Evolutionary conservation across 2,329 filamentous ascomycete genomes (phyloP), one percentile per base, ranked within the genome.

Genomic region (Calcarisporium arbuscula): DNA sequence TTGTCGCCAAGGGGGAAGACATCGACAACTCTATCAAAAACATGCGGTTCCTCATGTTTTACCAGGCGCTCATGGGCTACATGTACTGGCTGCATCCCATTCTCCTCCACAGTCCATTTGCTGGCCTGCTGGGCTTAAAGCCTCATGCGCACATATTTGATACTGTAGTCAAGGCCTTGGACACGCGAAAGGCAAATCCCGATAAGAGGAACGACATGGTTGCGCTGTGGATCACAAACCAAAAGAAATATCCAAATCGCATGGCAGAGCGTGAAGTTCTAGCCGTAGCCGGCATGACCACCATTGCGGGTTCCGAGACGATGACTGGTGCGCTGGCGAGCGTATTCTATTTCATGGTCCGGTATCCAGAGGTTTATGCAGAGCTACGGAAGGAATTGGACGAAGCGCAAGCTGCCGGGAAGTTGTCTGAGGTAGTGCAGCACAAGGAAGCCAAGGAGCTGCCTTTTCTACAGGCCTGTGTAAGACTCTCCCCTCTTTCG

Each of bases 41-140:
- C 28, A 30, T 30, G 28, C 28, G 28, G n/a, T 30, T 30, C 28
- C 28, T 30, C 28, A 30, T 30, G 28, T 30, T 30, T 17, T 30
- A 30, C 28, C 28, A 30, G 12, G 28, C 28, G n/a, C 28, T 30
- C 28, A 30, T 30, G 28, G 28, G 28, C 8, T 30, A 30, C 28
- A 30, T 30, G 28, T 30, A 30, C 28, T 30, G 28, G 28, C 28
- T 30, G 15, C 28, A 30, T 12, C 28, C 28, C 18, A 16, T 30
- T 17, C 28, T 30, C 15, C 28, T 30, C 19, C 28, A 30, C 28
- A 30, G 28, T 12, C 28, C 28, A 6, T 30, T 30, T 30, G 28
- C 28, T 19, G 28, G 28, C 14, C 15, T 30, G 12, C 14, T 30
- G 8, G 28, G 28, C n/a, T 19, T 30, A 12, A 30, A 19, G 19